phyloP scores from a whole-genome alignment of 768 basidiomycete genomes.

The Russula griseocarnosa region DNA sequence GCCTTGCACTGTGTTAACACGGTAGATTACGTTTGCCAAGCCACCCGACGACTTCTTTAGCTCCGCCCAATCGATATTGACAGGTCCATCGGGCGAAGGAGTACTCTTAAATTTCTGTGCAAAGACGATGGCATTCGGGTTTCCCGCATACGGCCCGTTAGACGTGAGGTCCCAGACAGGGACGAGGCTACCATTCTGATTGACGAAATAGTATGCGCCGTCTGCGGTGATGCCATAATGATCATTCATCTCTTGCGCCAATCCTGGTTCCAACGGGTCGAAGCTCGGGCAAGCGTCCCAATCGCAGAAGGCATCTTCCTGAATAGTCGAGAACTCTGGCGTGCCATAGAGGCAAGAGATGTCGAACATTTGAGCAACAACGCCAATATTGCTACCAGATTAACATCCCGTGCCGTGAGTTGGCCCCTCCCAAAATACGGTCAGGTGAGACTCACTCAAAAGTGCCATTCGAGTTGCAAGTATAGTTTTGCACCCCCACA shows the following conservation, averaged over 20 bases:
- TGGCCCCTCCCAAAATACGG: neutral
- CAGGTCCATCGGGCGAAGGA: neutral
- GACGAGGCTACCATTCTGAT: neutral
- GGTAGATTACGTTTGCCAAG: conserved; percentile 15
- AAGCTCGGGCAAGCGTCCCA: neutral
- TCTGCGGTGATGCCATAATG: neutral
- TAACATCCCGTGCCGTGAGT: neutral
- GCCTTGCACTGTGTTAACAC: conserved; percentile 19
- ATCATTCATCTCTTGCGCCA: neutral
- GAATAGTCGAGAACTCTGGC: conserved; percentile 1
- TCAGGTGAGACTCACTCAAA: conserved; percentile 12
- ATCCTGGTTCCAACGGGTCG: neutral
- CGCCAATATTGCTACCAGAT: conserved; percentile 19
- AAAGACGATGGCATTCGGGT: conserved; percentile 16
- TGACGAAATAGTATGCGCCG: conserved; percentile 25
- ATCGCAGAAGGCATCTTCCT: neutral
- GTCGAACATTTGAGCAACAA: conserved; percentile 20
- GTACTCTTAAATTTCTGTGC: conserved; percentile 11
- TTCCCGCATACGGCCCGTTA: neutral
- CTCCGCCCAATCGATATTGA: conserved; percentile 23
- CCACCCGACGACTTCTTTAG: conserved; percentile 2
- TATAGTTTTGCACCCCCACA: conserved; percentile 15
- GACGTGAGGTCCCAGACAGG: conserved; percentile 25
- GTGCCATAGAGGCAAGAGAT: conserved; percentile 10
- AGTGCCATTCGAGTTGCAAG: neutral